Conservation (phyloP, 1,284 basidiomycete species). For the Sparassis latifolia region DNA sequence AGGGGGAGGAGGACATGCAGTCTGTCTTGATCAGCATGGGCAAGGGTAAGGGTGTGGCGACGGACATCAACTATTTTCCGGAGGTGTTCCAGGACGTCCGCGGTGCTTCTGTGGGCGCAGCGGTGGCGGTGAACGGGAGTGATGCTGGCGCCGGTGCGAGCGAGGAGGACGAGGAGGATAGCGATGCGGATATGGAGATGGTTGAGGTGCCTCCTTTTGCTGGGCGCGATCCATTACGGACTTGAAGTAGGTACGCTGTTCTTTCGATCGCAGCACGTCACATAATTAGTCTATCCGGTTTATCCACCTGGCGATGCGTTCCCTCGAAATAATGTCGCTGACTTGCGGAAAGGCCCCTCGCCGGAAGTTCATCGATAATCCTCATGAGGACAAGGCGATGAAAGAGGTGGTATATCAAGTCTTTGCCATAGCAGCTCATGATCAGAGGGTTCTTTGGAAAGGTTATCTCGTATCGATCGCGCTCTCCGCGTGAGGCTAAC, state of each 20-base stretch:
- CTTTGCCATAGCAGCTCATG: too few species aligned
- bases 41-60: neutral
- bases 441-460: too few species aligned
- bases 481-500: too few species aligned
- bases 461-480: too few species aligned
- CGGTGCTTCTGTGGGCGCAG: neutral
- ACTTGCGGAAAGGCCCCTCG: too few species aligned
- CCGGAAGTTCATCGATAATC: too few species aligned
- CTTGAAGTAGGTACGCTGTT: slow-evolving; percentile 1
- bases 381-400: too few species aligned
- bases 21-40: neutral
- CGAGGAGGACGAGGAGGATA: slow-evolving; percentile 6
- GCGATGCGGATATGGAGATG: slow-evolving; percentile 11
- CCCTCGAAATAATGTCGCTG: too few species aligned
- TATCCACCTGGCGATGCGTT: too few species aligned
- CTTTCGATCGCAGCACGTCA: too few species aligned
- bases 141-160: neutral
- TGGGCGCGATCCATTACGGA: slow-evolving; percentile 5
- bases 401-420: too few species aligned
- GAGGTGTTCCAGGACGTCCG: neutral
- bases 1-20: slow-evolving; percentile 16
- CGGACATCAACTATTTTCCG: neutral
- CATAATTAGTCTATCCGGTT: neutral
- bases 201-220: slow-evolving; percentile 8
- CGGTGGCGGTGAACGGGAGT: neutral